Percentiles rank a stretch among this genome's conserved stretches.
Conservation (phyloP, 2,329 filamentous ascomycete species). For the Apiospora pterosperma region DNA sequence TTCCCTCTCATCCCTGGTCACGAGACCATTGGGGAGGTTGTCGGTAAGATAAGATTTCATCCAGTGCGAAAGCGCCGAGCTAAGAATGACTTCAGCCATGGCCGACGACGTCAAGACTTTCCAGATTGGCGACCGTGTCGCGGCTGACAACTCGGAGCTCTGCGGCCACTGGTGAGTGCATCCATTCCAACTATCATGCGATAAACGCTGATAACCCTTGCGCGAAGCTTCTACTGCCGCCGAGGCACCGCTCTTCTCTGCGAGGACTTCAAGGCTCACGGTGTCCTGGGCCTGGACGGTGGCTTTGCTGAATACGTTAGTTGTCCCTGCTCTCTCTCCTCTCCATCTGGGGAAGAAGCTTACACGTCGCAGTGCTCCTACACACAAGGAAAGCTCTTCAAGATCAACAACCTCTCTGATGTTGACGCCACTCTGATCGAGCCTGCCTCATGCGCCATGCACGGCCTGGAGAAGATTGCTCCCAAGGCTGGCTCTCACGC, state of each 20-base stretch:
- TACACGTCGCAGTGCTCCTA: constrained; percentile 36
- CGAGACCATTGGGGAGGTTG: constrained; percentile 65
- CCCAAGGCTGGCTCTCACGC: constrained; percentile 63
- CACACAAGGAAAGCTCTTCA: constrained; percentile 56
- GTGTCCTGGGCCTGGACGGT: constrained; percentile 60
- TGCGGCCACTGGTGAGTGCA: constrained; percentile 56
- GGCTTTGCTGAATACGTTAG: constrained; percentile 66
- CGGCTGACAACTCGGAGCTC: constrained; percentile 62
- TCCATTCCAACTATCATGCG: not conserved
- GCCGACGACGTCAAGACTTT: constrained; percentile 55
- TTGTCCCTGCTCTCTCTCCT: not conserved
- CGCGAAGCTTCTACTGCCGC: constrained; percentile 61
- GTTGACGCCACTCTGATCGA: constrained; percentile 69
- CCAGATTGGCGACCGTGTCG: constrained; percentile 60
- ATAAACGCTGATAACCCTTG: constrained; percentile 9
- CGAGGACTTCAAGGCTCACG: constrained; percentile 65
- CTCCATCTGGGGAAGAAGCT: not conserved
- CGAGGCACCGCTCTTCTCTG: constrained; percentile 66
- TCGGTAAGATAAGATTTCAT: constrained; percentile 32
- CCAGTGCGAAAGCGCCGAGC: not conserved
- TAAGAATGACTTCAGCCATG: constrained; percentile 18
- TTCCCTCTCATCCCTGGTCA: constrained; percentile 67
- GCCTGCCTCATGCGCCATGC: constrained; percentile 68
- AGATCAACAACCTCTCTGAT: constrained; percentile 61
- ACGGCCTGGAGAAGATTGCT: constrained; percentile 66